Base-by-base conservation (phyloP, 169 alveolate species). In the Plasmodium gonderi region DNA sequence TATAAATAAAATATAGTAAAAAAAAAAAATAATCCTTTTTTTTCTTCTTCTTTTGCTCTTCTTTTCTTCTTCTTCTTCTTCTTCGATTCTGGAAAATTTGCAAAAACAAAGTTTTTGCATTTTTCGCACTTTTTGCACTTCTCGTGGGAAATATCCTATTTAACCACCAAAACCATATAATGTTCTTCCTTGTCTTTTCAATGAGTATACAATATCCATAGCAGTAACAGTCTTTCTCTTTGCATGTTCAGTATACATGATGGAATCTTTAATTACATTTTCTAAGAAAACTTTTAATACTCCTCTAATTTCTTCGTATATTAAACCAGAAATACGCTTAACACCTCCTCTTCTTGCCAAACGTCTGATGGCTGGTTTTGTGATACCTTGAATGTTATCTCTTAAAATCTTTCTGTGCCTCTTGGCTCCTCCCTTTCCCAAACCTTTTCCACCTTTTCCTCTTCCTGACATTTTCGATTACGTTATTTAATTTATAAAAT, bases 331-430 rank as follows among this genome's bases (percentile, higher is more conserved):
- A 85, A 99, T 99, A 97, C 99, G 99, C 97, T 99, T 99, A 67
- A 99, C 99, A 83, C 99, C 99, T 93, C 99, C 99, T 96, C 99
- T 98, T 92, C 99, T 98, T 72, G 99, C 99, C 91, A 99, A 96
- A 95, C 99, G 98, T 92, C 99, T 98, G 95, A 99, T 99, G 54
- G 99, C 99, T 67, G 99, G 99, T 98, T 99, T 99, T 90, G 99
- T 99, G 95, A 99, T 99, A 94, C 99, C 99, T 97, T 98, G 99
- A 95, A 98, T 98, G 95, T 98, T 98, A 90, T 98, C 99, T 95
- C 99, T 98, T 92, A 97, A 96, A 44, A 99, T 98, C 97, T 98
- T 98, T 94, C 99, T 98, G 91, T 98, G 98, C 95, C 99, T 98
- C 98, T 98, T 98, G 91, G 99, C 99, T 65, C 99, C 99, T 82